Evolutionary conservation across 768 basidiomycete species (phyloP).

Genomic region (Termitomyces sp.): DNA sequence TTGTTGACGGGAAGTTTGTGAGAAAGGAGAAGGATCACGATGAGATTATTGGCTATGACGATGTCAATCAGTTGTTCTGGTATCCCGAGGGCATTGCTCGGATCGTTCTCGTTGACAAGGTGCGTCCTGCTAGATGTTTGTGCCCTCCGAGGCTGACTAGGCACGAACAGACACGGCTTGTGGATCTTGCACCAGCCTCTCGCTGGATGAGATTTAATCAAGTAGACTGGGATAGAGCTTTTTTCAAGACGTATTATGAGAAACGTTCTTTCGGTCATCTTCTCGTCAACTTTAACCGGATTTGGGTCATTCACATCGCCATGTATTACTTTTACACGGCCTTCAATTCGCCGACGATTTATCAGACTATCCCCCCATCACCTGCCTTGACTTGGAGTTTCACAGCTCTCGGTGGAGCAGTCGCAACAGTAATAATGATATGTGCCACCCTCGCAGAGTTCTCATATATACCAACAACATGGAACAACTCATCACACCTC

Average conservation of each 20-base stretch:
- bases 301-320: conserved; percentile 97
- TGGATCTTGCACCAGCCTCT: conserved; percentile 87
- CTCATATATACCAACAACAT: conserved; percentile 96
- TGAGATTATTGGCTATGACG: conserved; percentile 96
- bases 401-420: conserved; percentile 90
- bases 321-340: conserved; percentile 97
- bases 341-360: conserved; percentile 88
- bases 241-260: conserved; percentile 99
- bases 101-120: conserved; percentile 88
- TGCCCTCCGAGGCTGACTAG: conserved; percentile 3
- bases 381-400: conserved; percentile 91
- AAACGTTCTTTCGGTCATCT: conserved; percentile 96
- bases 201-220: conserved; percentile 97
- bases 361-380: conserved; percentile 54
- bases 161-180: conserved; percentile 68
- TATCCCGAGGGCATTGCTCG: conserved; percentile 97
- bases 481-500: conserved; percentile 98
- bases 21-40: conserved; percentile 91
- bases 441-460: conserved; percentile 92
- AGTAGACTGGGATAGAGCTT: conserved; percentile 93
- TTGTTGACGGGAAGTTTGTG: conserved; percentile 92
- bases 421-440: conserved; percentile 97
- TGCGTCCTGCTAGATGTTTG: conserved; percentile 23
- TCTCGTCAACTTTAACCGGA: conserved; percentile 98
- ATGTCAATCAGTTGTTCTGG: conserved; percentile 99